Percentiles rank a stretch among this genome's conserved stretches.
Evolutionary conservation across 2,329 filamentous ascomycete species (phyloP).

Genomic region (Colletotrichum navitas): DNA sequence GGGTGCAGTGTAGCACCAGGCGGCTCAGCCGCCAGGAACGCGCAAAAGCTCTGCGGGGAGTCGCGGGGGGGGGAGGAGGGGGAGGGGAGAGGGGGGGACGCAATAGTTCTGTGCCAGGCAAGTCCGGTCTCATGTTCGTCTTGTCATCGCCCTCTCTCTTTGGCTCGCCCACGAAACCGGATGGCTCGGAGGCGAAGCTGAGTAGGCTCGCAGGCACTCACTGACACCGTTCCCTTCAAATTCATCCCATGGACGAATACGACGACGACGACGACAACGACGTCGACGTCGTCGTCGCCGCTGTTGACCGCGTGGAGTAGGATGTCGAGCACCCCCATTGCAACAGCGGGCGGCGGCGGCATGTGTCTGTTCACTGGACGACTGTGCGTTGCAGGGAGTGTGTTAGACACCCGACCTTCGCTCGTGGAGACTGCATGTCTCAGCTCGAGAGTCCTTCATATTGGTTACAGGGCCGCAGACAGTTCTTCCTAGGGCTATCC

Average conservation of each 20-base stretch:
- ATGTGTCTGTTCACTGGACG: slow-evolving; percentile 36
- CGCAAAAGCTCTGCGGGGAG: slow-evolving; percentile 17
- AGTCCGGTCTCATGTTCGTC: slow-evolving; percentile 40
- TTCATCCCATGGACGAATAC: slow-evolving; percentile 23
- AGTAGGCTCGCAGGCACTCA: not conserved
- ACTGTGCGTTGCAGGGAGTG: slow-evolving; percentile 38
- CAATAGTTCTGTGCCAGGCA: slow-evolving; percentile 8
- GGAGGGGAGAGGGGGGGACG: not conserved
- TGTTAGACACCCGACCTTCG: slow-evolving; percentile 6
- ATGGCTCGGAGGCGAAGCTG: slow-evolving; percentile 37
- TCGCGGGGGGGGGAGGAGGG: not conserved
- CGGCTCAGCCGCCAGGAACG: slow-evolving; percentile 27
- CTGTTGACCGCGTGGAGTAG: not conserved
- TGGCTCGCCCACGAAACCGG: slow-evolving; percentile 34
- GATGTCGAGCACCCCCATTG: slow-evolving; percentile 8
- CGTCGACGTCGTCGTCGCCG: not conserved
- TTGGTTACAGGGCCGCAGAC: slow-evolving; percentile 1
- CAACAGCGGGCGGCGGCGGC: not conserved
- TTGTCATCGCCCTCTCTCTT: slow-evolving; percentile 30
- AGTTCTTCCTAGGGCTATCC: not conserved
- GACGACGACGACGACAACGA: not conserved
- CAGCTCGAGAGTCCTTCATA: slow-evolving; percentile 39
- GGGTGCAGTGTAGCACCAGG: slow-evolving; percentile 31
- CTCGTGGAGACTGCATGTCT: slow-evolving; percentile 38
- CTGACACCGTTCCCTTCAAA: slow-evolving; percentile 13